Conservation (phyloP, 2,329 filamentous ascomycete genomes). For the Alternaria ethzedia region DNA sequence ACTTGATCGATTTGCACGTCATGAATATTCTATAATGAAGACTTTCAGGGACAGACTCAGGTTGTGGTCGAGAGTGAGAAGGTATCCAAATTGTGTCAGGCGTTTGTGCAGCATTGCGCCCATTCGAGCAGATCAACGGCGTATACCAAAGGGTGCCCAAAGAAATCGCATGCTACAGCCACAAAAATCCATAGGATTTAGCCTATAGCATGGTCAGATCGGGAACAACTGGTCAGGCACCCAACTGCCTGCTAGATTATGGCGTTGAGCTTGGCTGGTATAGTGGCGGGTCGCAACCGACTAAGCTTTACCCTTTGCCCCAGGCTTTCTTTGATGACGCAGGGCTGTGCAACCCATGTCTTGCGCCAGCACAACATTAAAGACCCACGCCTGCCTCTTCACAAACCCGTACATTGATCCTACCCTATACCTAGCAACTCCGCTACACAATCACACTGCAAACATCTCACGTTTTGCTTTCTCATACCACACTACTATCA, state of each 20-base stretch:
- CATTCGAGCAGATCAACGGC: constrained; percentile 7
- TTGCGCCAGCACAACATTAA: constrained; percentile 7
- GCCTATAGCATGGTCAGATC: constrained; percentile 4
- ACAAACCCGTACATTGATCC: neutral
- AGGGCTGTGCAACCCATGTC: constrained; percentile 13
- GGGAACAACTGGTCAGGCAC: neutral
- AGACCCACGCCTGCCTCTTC: constrained; percentile 13
- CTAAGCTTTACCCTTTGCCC: constrained; percentile 3
- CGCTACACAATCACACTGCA: constrained; percentile 7
- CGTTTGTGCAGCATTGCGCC: neutral
- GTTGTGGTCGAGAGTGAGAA: neutral
- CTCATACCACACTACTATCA: neutral
- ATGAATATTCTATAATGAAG: neutral
- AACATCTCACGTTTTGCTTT: neutral
- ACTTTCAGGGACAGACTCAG: neutral
- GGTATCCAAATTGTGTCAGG: neutral
- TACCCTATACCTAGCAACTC: constrained; percentile 7
- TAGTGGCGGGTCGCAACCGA: constrained; percentile 4
- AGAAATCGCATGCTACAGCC: neutral
- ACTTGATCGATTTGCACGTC: constrained; percentile 6
- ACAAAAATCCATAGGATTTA: neutral
- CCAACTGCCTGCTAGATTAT: neutral
- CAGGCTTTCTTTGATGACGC: constrained; percentile 20
- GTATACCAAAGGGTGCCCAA: neutral
- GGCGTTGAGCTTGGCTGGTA: neutral